Evolutionary conservation across 129 eudicot species (phyloP).

Genomic region (Ambrosia trifida): DNA sequence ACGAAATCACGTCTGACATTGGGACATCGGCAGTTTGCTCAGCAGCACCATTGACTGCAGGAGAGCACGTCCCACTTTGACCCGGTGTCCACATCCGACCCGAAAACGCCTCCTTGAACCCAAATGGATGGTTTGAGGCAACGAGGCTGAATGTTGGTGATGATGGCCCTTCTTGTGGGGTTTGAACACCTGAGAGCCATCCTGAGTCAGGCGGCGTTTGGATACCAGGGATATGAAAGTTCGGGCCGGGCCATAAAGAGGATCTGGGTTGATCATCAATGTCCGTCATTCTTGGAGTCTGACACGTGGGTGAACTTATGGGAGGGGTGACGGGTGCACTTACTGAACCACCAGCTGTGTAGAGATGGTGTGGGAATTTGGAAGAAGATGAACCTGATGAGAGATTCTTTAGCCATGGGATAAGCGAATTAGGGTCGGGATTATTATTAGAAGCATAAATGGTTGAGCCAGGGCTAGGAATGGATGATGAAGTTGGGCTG

Average conservation of each 20-base stretch:
- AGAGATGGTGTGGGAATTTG: conserved; percentile 74
- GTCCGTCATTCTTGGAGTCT: conserved; percentile 70
- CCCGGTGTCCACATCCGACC: conserved; percentile 95
- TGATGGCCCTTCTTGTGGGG: conserved; percentile 83
- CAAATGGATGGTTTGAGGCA: conserved; percentile 60
- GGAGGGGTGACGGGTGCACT: conserved; percentile 99
- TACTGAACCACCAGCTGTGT: conserved; percentile 72
- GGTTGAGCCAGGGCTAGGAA: conserved; percentile 74
- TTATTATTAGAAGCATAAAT: conserved; percentile 40
- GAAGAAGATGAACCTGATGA: conserved; percentile 68
- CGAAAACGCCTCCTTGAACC: conserved; percentile 39
- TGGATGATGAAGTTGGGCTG: conserved; percentile 81
- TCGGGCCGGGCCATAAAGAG: conserved; percentile 59
- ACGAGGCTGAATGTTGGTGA: conserved; percentile 95
- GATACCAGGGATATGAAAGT: conserved; percentile 73
- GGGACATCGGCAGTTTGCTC: conserved; percentile 81
- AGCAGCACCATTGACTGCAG: conserved; percentile 55
- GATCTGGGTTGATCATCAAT: conserved; percentile 33
- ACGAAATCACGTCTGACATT: conserved; percentile 69
- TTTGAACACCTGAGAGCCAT: conserved; percentile 79
- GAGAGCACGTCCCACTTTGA: conserved; percentile 93
- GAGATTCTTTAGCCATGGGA: conserved; percentile 90
- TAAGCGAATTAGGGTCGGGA: conserved; percentile 80
- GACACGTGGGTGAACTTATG: conserved; percentile 80
- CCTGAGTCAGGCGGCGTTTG: conserved; percentile 87